A percentile compares a stretch with the other conserved stretches of the same genome.
Conservation (phyloP, 1,284 basidiomycete species). For the Ceratobasidium sp. region DNA sequence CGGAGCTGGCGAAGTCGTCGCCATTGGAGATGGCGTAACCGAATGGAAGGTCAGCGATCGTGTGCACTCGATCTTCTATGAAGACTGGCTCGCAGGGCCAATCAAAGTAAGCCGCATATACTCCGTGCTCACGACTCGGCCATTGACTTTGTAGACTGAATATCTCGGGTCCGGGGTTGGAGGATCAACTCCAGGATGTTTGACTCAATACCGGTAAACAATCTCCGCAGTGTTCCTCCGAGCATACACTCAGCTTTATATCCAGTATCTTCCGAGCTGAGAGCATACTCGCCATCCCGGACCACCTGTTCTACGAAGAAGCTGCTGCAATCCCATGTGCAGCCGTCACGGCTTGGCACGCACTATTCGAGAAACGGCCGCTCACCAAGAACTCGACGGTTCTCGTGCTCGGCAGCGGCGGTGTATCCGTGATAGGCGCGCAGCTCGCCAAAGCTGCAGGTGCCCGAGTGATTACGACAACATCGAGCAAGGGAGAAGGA, state of each 20-base stretch:
- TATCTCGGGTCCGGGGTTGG: background rate
- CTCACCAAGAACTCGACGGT: constrained; percentile 65
- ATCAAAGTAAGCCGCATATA: constrained; percentile 50
- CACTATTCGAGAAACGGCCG: constrained; percentile 62
- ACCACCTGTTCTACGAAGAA: constrained; percentile 50
- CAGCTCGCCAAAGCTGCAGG: constrained; percentile 71
- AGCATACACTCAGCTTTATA: constrained; percentile 52
- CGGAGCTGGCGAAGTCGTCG: constrained; percentile 71
- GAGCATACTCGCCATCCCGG: constrained; percentile 11
- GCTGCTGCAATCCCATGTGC: constrained; percentile 60
- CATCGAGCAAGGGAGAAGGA: constrained; percentile 72
- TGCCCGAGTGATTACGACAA: constrained; percentile 71
- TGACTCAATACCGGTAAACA: constrained; percentile 64
- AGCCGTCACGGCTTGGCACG: constrained; percentile 68
- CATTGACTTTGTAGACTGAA: background rate
- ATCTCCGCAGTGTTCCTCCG: too few relatives aligned
- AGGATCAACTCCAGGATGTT: constrained; percentile 5
- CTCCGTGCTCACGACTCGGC: background rate
- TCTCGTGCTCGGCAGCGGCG: constrained; percentile 72
- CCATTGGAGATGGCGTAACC: constrained; percentile 67
- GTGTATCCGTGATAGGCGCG: constrained; percentile 67
- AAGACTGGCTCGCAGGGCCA: constrained; percentile 62
- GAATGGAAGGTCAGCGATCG: constrained; percentile 69
- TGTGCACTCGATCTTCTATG: constrained; percentile 64
- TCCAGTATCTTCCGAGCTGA: constrained; percentile 49